Conservation (phyloP, 2,329 filamentous ascomycete species). For the Aureobasidium melanogenum region DNA sequence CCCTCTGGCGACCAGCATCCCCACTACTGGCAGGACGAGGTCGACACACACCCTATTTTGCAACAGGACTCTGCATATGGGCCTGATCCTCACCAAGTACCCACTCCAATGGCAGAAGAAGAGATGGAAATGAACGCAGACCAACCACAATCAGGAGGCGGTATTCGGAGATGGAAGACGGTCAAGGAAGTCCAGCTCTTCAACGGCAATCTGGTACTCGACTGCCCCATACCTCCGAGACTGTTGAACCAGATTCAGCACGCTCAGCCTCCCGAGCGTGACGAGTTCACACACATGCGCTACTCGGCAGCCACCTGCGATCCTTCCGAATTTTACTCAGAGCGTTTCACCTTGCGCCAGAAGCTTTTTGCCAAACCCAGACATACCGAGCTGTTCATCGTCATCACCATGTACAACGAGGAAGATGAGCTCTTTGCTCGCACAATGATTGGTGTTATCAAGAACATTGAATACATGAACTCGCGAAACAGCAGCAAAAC, state of each 20-base stretch:
- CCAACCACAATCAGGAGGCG: constrained; percentile 43
- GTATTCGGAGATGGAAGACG: constrained; percentile 88
- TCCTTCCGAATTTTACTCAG: constrained; percentile 75
- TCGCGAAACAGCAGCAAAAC: constrained; percentile 87
- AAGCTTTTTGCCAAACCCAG: constrained; percentile 84
- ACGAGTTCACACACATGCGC: constrained; percentile 84
- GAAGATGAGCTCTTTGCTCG: constrained; percentile 92
- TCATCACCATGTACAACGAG: constrained; percentile 98
- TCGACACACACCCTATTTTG: constrained; percentile 70
- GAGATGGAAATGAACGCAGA: constrained; percentile 30
- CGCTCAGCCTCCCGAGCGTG: constrained; percentile 68
- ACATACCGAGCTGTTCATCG: constrained; percentile 92
- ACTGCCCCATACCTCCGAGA: constrained; percentile 87
- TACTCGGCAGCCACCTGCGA: constrained; percentile 95
- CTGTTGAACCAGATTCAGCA: constrained; percentile 82
- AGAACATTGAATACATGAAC: constrained; percentile 98
- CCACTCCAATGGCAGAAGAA: constrained; percentile 34
- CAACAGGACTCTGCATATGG: constrained; percentile 53
- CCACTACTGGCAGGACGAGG: constrained; percentile 55
- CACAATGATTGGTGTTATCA: constrained; percentile 94
- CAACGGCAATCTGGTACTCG: constrained; percentile 90
- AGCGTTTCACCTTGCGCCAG: constrained; percentile 86
- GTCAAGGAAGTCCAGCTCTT: constrained; percentile 98
- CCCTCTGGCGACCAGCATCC: constrained; percentile 19
- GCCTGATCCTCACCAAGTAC: constrained; percentile 44